Base-by-base conservation (phyloP, 1,284 basidiomycete species). In the Puccinia novopanici region DNA sequence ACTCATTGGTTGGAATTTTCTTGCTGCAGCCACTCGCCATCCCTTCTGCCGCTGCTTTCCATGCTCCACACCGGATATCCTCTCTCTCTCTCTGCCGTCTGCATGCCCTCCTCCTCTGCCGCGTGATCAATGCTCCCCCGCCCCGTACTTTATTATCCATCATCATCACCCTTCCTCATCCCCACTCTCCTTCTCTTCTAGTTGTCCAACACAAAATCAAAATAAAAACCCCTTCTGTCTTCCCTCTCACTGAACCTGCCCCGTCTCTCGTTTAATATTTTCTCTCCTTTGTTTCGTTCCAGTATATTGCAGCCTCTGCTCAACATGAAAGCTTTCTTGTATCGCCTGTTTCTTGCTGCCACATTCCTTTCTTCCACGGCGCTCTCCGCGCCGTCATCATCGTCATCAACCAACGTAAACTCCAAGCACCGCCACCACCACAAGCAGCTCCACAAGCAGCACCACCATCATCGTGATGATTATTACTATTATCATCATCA, bases 1-100 rank as follows among this genome's bases (percentile, higher is more conserved):
- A n/a, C n/a, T n/a, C 40, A 40, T 67, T 67, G 37, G 63, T 17
- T 67, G 63, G 63, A n/a, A 45, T 19, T 67, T 67, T 48, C 63
- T 67, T 67, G 48, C 40, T 67, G 45, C 37, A 67, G n/a, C n/a
- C n/a, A n/a, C n/a, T n/a, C n/a, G n/a, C n/a, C n/a, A n/a, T n/a
- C n/a, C 17, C 5, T 22, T 67, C 63, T 67, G 48, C 63, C 63
- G n/a, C 3, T 67, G 45, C 48, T 19, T 45, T 45, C 10, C 50
- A 13, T 17, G 9, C 19, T 27, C 37, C 1, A 40, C 22, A 67
- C n/a, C n/a, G 40, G 40, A 48, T 45, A 45, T 12, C 42, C 63
- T 45, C 63, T 4, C n/a, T n/a, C 13, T 48, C 63, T 45, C 42
- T n/a, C n/a, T n/a, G 15, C 15, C 15, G 45, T 42, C 40, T 67